These are phyloP conservation scores for Pholiota molesta DNA, from an alignment of 768 basidiomycete genomes.

Conservation along the genomic window DNA sequence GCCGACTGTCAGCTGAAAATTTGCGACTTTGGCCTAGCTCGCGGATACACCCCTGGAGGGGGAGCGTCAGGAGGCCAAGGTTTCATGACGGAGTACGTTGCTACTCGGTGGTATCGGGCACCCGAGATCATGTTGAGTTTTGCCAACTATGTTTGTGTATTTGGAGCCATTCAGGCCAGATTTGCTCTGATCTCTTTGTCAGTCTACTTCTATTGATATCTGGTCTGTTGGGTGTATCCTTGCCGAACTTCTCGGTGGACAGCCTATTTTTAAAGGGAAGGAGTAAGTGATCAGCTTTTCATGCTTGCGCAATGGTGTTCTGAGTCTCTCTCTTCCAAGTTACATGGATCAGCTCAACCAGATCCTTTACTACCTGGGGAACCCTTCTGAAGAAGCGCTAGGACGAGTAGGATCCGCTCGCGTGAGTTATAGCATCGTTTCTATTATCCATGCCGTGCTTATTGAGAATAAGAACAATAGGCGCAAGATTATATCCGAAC, in stretches of 20 bases:
- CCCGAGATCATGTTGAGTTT: slow-evolving; percentile 99
- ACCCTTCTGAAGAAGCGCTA: slow-evolving; percentile 96
- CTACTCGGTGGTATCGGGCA: slow-evolving; percentile 97
- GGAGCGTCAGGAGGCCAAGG: slow-evolving; percentile 84
- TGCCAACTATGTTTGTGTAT: slow-evolving; percentile 81
- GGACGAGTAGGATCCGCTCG: slow-evolving; percentile 94
- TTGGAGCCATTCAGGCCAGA: background rate
- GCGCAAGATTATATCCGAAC: slow-evolving; percentile 98
- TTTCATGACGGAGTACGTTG: slow-evolving; percentile 99
- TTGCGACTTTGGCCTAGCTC: slow-evolving; percentile 96
- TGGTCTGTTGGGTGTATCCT: slow-evolving; percentile 97
- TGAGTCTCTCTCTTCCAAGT: slow-evolving; percentile 36
- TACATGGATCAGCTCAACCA: slow-evolving; percentile 99
- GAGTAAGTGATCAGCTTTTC: slow-evolving; percentile 61
- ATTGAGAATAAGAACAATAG: slow-evolving; percentile 37
- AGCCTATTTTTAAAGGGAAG: slow-evolving; percentile 96
- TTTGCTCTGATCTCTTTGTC: slow-evolving; percentile 19
- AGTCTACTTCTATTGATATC: slow-evolving; percentile 92
- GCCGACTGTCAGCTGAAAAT: slow-evolving; percentile 99
- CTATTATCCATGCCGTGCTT: slow-evolving; percentile 6
- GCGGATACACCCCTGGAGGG: slow-evolving; percentile 88
- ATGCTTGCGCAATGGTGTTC: background rate
- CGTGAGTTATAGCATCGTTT: slow-evolving; percentile 44
- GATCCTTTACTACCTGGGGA: slow-evolving; percentile 97
- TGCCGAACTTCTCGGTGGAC: slow-evolving; percentile 89